A percentile compares a stretch with the other conserved stretches of the same genome.
Evolutionary conservation across 2,329 filamentous ascomycete genomes (phyloP).

Genomic region (Chlorencoelia australis): DNA sequence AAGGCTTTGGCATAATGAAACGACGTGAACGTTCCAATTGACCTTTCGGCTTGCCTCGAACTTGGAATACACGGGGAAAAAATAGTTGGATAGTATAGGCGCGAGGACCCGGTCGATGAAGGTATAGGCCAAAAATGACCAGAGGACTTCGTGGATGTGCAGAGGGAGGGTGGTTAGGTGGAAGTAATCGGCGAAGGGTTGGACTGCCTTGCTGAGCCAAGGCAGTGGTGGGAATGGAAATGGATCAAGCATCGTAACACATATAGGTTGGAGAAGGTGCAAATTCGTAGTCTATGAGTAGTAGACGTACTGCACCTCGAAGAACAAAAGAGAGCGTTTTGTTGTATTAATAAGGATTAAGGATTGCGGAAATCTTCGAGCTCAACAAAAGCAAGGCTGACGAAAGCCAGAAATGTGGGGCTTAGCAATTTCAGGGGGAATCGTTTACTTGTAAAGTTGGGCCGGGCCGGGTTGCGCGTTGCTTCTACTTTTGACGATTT

Average conservation of each 20-base stretch:
- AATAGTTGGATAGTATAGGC: constrained; percentile 50
- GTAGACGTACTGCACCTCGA: too few relatives aligned
- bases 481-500: too few relatives aligned
- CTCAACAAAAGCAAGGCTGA: too few relatives aligned
- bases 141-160: constrained; percentile 67
- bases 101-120: constrained; percentile 56
- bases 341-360: too few relatives aligned
- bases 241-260: constrained; percentile 40
- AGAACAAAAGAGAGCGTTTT: too few relatives aligned
- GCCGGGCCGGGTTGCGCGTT: too few relatives aligned
- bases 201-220: constrained; percentile 39
- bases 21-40: constrained; percentile 81
- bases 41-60: constrained; percentile 53
- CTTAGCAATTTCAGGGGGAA: too few relatives aligned
- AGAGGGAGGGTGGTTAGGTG: constrained; percentile 57
- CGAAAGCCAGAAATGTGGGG: too few relatives aligned
- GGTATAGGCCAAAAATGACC: constrained; percentile 58
- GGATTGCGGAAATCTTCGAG: too few relatives aligned
- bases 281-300: too few relatives aligned
- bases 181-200: constrained; percentile 54
- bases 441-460: too few relatives aligned
- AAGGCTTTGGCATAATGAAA: constrained; percentile 68
- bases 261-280: too few relatives aligned
- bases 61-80: constrained; percentile 54
- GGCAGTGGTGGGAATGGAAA: constrained; percentile 53